Evolutionary conservation across 768 basidiomycete species (phyloP).

Genomic region (Cantharellus cinnabarinus): DNA sequence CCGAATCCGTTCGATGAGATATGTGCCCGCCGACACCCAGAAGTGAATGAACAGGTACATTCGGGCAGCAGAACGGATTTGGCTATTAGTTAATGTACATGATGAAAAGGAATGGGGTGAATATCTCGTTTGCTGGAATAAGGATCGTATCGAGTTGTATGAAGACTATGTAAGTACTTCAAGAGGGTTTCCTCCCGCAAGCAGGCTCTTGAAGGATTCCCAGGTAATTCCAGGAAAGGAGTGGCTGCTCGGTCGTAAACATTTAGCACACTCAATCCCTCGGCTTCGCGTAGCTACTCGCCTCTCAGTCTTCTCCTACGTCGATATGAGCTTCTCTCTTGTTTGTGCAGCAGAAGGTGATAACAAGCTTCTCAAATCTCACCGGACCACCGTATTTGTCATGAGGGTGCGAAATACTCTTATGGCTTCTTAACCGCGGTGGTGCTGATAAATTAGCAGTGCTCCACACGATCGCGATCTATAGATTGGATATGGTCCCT

Average conservation of each 20-base stretch:
- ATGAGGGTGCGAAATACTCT: slow-evolving; percentile 31
- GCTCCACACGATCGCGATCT: slow-evolving; percentile 52
- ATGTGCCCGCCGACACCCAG: slow-evolving; percentile 39
- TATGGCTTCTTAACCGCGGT: neutral
- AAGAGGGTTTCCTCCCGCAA: neutral
- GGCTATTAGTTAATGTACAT: too few relatives aligned
- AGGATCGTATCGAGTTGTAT: slow-evolving; percentile 61
- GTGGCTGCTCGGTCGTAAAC: slow-evolving; percentile 48
- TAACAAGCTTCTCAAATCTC: slow-evolving; percentile 21
- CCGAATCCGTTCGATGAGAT: slow-evolving; percentile 40
- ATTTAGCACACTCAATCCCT: slow-evolving; percentile 61
- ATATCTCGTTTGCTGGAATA: slow-evolving; percentile 72
- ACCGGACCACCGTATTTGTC: slow-evolving; percentile 70
- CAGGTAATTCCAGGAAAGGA: slow-evolving; percentile 39
- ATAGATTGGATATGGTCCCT: slow-evolving; percentile 83
- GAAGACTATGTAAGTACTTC: slow-evolving; percentile 47
- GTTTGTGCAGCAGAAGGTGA: slow-evolving; percentile 29
- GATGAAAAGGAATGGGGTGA: slow-evolving; percentile 53
- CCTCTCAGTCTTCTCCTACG: slow-evolving; percentile 72
- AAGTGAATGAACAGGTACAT: slow-evolving; percentile 18
- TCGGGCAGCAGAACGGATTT: too few relatives aligned
- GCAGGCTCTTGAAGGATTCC: slow-evolving; percentile 1
- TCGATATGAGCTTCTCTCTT: slow-evolving; percentile 39
- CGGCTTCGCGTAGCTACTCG: slow-evolving; percentile 38
- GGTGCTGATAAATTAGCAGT: neutral